phyloP scores from a whole-genome alignment of 345 rosid species.

The Microthlaspi erraticum region DNA sequence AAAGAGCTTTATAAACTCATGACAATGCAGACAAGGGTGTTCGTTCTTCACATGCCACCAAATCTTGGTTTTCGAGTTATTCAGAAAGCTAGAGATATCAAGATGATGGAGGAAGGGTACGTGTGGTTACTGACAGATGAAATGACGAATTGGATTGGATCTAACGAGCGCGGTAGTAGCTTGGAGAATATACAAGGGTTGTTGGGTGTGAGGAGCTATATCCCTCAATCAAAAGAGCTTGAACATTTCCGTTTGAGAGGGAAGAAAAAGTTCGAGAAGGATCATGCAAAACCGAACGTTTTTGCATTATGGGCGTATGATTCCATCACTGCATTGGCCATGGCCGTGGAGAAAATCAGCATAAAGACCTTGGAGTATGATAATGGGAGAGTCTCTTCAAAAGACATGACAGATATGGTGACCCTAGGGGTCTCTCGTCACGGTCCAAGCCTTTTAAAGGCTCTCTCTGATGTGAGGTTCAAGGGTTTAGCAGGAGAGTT shows the following conservation, averaged over 20 bases:
- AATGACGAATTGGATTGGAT: slow-evolving; percentile 26
- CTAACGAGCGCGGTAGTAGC: not conserved
- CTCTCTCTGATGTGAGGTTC: slow-evolving; percentile 38
- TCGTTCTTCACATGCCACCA: slow-evolving; percentile 53
- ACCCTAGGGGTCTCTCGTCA: slow-evolving; percentile 19
- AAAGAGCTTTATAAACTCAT: slow-evolving; percentile 51
- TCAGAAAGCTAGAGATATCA: slow-evolving; percentile 45
- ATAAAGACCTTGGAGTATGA: not conserved
- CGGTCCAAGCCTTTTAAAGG: slow-evolving; percentile 39
- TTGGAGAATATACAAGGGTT: slow-evolving; percentile 38
- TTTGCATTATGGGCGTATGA: slow-evolving; percentile 49
- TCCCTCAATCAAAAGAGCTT: slow-evolving; percentile 30
- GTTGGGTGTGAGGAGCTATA: slow-evolving; percentile 37
- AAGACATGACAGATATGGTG: slow-evolving; percentile 21
- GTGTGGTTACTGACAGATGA: slow-evolving; percentile 56
- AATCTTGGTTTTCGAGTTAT: slow-evolving; percentile 46
- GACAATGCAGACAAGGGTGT: slow-evolving; percentile 62
- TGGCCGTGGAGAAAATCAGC: slow-evolving; percentile 39
- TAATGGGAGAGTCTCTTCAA: not conserved
- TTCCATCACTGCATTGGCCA: slow-evolving; percentile 47
- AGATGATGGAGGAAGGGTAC: slow-evolving; percentile 64
- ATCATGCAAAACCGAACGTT: not conserved
- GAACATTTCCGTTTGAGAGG: slow-evolving; percentile 34
- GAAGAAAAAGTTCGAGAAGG: slow-evolving; percentile 13
- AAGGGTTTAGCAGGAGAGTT: slow-evolving; percentile 50